Evolutionary conservation across 306 rosid species (phyloP), one percentile per base, ranked within the genome.

Genomic region (Rosa multiflora): DNA sequence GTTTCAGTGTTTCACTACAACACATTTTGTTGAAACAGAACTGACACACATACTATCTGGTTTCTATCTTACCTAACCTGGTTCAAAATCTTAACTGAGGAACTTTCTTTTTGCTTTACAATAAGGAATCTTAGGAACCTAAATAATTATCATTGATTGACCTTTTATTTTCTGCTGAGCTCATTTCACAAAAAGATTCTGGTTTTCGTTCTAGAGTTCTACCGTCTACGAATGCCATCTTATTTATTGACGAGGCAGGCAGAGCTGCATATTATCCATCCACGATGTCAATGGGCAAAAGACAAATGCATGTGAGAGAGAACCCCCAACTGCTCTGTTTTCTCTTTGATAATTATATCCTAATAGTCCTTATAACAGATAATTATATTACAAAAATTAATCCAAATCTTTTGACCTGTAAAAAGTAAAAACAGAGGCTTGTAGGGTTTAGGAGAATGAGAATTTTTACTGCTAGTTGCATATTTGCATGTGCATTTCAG

Each of bases 271-370:
- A 67, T 67, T 67, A 37, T 67, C 49, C 49, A 67, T 67, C 48
- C 68, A 56, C 40, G 56, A 39, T 53, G 77, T 56, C 78, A 59
- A 15, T 75, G 72, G 79, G 35, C 61, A 46, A 29, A 76, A 47
- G 72, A 76, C 48, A 62, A 61, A 29, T 59, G 61, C 72, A 76
- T 62, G 70, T 75, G 78, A 59, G 79, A 23, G 37, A 75, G 8
- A 58, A 4, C 29, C 23, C 55, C 70, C 78, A 61, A 62, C 79
- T 26, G 40, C 48, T 46, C 49, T 62, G 62, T 64, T 76, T 63
- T 58, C 58, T 47, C 61, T 63, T 61, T 29, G 12, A 44, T 61
- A 42, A 21, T 42, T 14, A 56, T 72, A 72, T 29, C 42, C 46
- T 64, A 35, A 63, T 2, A 8, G 10, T 23, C 61, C 56, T 49